These are phyloP conservation scores for Sutorius australiensis DNA, from an alignment of 768 basidiomycete species.

Conservation along the genomic window DNA sequence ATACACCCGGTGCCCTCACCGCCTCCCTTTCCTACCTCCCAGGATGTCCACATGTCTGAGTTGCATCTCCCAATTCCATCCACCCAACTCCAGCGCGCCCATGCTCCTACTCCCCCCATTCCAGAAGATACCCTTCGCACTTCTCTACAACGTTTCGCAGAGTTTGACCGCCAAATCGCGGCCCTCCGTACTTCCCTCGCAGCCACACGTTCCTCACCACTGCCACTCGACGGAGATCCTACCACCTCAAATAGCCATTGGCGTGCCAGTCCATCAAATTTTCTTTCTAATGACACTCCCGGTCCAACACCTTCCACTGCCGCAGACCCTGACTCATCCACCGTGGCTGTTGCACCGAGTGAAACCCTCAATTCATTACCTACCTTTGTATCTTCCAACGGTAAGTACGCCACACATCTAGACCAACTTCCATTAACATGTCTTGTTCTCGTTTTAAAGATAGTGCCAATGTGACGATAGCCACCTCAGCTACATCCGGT, in stretches of 20 bases:
- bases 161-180: conserved; percentile 52
- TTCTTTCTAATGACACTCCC: conserved; percentile 14
- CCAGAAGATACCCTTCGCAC: conserved; percentile 39
- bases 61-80: conserved; percentile 24
- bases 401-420: conserved; percentile 17
- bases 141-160: conserved; percentile 50
- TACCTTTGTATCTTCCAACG: conserved; percentile 16
- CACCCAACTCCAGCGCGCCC: conserved; percentile 11
- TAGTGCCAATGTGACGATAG: background rate
- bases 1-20: conserved; percentile 18
- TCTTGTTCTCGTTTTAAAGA: conserved; percentile 11
- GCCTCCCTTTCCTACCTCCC: conserved; percentile 41
- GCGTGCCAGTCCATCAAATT: conserved; percentile 17
- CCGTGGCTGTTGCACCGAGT: conserved; percentile 7
- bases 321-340: conserved; percentile 6
- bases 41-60: conserved; percentile 52
- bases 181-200: conserved; percentile 41
- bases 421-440: conserved; percentile 10
- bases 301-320: conserved; percentile 1
- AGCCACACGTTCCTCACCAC: conserved; percentile 24
- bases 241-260: conserved; percentile 15
- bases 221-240: conserved; percentile 22
- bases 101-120: conserved; percentile 11
- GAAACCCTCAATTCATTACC: conserved; percentile 16
- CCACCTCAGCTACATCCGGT: conserved; percentile 12